phyloP scores from a whole-genome alignment of 176 grass and related monocot species.

The Eragrostis curvula region DNA sequence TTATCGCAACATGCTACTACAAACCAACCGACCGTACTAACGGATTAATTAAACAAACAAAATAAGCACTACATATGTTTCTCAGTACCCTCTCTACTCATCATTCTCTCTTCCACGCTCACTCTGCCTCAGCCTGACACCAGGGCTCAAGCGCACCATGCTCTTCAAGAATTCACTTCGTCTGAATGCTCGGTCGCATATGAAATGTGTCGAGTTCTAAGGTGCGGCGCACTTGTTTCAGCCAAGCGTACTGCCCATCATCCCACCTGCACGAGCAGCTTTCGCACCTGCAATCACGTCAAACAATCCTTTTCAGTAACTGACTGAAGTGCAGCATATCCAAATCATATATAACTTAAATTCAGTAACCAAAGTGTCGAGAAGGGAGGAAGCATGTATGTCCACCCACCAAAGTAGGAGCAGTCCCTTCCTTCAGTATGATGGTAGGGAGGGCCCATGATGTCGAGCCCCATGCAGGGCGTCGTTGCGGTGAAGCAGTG shows the following conservation, averaged over 20 bases:
- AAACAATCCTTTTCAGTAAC: slow-evolving; percentile 20
- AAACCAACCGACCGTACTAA: background rate
- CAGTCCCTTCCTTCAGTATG: slow-evolving; percentile 54
- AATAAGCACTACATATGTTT: background rate
- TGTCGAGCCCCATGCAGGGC: slow-evolving; percentile 63
- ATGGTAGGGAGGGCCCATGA: slow-evolving; percentile 70
- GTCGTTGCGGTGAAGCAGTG: slow-evolving; percentile 62
- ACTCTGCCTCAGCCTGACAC: background rate
- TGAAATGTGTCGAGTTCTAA: slow-evolving; percentile 25
- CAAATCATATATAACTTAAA: background rate
- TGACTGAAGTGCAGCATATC: background rate
- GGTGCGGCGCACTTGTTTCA: slow-evolving; percentile 36
- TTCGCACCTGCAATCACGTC: slow-evolving; percentile 24
- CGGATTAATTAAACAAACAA: background rate
- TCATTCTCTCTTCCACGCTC: background rate
- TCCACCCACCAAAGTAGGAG: slow-evolving; percentile 49
- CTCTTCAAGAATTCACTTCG: background rate
- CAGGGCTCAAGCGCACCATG: background rate
- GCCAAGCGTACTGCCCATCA: slow-evolving; percentile 47
- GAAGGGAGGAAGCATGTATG: background rate
- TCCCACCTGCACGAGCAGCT: background rate
- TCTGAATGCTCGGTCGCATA: slow-evolving; percentile 5
- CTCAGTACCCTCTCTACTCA: background rate
- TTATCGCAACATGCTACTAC: background rate
- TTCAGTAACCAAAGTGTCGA: background rate